These are phyloP conservation scores for Phytophthora fragariae DNA, from an alignment of 352 stramenopile genomes.

Conservation along the genomic window DNA sequence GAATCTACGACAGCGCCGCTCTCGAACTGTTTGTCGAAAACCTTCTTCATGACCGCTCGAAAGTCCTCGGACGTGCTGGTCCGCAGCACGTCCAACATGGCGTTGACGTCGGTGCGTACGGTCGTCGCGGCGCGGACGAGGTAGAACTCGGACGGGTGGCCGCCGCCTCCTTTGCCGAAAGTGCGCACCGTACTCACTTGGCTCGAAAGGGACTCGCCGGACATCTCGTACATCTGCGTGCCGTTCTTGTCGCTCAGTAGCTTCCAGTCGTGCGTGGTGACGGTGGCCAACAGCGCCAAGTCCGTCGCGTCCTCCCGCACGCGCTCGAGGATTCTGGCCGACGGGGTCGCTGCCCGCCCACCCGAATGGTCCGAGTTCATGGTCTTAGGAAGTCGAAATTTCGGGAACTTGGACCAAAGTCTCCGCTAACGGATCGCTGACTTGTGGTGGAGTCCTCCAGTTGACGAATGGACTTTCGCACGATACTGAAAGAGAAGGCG, in stretches of 20 bases:
- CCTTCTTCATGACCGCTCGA: constrained; percentile 54
- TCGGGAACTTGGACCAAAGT: constrained; percentile 10
- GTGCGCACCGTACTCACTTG: constrained; percentile 48
- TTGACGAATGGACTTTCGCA: constrained; percentile 23
- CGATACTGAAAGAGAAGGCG: constrained; percentile 1
- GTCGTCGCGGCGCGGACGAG: constrained; percentile 64
- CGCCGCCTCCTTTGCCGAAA: constrained; percentile 46
- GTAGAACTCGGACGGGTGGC: constrained; percentile 64
- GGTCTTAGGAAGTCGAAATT: background rate
- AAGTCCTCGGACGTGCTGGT: constrained; percentile 49
- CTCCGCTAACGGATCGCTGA: constrained; percentile 7
- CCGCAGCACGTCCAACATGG: constrained; percentile 48
- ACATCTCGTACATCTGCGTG: constrained; percentile 64
- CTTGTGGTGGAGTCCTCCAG: constrained; percentile 7
- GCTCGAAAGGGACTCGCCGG: constrained; percentile 48
- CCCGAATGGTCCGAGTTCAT: constrained; percentile 18
- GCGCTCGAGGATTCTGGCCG: constrained; percentile 55
- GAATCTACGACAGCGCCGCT: constrained; percentile 55
- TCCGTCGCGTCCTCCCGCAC: constrained; percentile 57
- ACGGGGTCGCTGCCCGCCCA: constrained; percentile 34
- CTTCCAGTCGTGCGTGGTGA: constrained; percentile 55
- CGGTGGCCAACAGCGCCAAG: constrained; percentile 55
- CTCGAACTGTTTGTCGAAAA: constrained; percentile 63
- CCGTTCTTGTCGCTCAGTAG: constrained; percentile 57
- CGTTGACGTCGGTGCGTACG: constrained; percentile 45